Evolutionary conservation across 73 alveolate genomes (phyloP), one percentile per base, ranked within the genome.

Genomic region (Loxodes magnus): DNA sequence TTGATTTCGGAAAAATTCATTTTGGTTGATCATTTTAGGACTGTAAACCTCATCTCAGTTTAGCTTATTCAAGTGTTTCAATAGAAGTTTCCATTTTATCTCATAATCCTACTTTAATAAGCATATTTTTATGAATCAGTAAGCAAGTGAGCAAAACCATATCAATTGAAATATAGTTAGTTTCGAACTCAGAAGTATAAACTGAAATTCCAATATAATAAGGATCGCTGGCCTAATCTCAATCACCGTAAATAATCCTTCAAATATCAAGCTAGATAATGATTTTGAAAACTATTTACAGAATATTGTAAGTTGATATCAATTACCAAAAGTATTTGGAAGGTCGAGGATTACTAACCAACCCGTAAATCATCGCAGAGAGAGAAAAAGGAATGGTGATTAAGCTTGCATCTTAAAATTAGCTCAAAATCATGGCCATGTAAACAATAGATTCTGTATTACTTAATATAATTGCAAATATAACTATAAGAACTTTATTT

Each of bases 1-100:
- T 87, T 12, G 69, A 46, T 35, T 77, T 37, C 5, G 92, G 88
- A 49, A 87, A 82, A 33, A 82, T 74, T 41, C 67, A 51, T 35
- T 71, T n/a, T n/a, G n/a, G n/a, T n/a, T n/a, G n/a, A n/a, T n/a
- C n/a, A n/a, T n/a, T n/a, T n/a, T n/a, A n/a, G n/a, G n/a, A n/a
- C n/a, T n/a, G n/a, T n/a, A n/a, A n/a, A n/a, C n/a, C n/a, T n/a
- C 14, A 25, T 25, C 59, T 16, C 0, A 22, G 14, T n/a, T 46
- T 7, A 46, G 59, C 59, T 24, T 46, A 20, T 46, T 46, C 59
- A 2, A 46, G 27, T 25, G 53, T 10, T 19, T 46, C 59, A 46
- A 46, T 46, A 7, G 22, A 37, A 24, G 2, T 2, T 46, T 46
- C 59, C 14, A 1, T 46, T 7, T 2, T 37, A 7, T 46, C 59